Conservation (phyloP, 352 stramenopile genomes). For the Phytopythium mirpurense region DNA sequence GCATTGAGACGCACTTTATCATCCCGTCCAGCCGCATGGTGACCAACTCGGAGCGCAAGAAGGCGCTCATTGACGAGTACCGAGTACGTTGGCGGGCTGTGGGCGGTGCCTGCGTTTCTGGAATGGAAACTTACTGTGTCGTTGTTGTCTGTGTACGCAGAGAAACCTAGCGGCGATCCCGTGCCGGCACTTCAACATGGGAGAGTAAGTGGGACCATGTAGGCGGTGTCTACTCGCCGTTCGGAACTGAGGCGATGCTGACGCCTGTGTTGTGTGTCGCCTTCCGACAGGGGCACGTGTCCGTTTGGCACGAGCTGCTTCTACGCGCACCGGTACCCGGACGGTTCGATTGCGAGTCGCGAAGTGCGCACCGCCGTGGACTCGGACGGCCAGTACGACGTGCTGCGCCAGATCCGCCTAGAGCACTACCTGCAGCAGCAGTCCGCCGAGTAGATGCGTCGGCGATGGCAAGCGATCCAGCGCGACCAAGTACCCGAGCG, state of each 20-base stretch:
- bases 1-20: slow-evolving; percentile 76
- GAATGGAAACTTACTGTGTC: not conserved
- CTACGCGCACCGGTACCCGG: slow-evolving; percentile 72
- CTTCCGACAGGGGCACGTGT: slow-evolving; percentile 47
- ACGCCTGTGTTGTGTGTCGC: not conserved
- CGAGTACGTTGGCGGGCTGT: slow-evolving; percentile 26
- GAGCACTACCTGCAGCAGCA: slow-evolving; percentile 56
- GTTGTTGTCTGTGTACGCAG: slow-evolving; percentile 12
- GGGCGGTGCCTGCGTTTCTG: not conserved
- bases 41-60: slow-evolving; percentile 53
- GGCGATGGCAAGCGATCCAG: too few relatives aligned
- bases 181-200: slow-evolving; percentile 81
- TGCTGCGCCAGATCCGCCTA: slow-evolving; percentile 66
- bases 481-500: not conserved
- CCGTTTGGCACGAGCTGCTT: slow-evolving; percentile 86
- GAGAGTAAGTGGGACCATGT: slow-evolving; percentile 29
- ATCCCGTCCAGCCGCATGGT: slow-evolving; percentile 83
- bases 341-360: slow-evolving; percentile 53
- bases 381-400: slow-evolving; percentile 67
- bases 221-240: not conserved
- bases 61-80: slow-evolving; percentile 64
- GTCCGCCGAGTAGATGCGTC: too few relatives aligned
- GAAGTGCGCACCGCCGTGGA: slow-evolving; percentile 70
- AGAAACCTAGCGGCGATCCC: slow-evolving; percentile 72
- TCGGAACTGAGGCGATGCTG: too few relatives aligned